Percentiles rank a stretch among this genome's conserved stretches.
Conservation (phyloP, 1,284 basidiomycete genomes). For the Inonotus hispidus region DNA sequence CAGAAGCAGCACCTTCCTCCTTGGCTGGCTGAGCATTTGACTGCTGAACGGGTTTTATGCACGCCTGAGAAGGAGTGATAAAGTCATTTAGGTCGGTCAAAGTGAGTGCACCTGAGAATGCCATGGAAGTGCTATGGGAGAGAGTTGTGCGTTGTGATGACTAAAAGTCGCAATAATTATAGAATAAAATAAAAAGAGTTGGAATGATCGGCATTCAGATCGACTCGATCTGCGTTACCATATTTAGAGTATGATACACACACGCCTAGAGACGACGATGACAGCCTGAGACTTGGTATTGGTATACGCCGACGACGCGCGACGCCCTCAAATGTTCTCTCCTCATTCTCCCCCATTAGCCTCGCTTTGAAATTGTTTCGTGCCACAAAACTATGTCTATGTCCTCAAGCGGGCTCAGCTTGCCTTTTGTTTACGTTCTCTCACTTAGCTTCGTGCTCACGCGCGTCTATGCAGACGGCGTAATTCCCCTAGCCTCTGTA, state of each 20-base stretch:
- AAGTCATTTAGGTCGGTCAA: constrained; percentile 97
- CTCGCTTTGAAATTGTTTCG: neutral
- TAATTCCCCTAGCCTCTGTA: constrained; percentile 30
- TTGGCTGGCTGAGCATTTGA: constrained; percentile 39
- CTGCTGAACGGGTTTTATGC: constrained; percentile 93
- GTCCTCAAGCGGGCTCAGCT: neutral
- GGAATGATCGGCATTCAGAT: neutral
- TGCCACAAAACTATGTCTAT: neutral
- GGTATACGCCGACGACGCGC: no score
- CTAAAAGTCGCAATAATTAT: no score
- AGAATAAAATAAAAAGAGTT: neutral
- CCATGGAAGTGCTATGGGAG: constrained; percentile 44
- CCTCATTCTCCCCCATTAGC: neutral
- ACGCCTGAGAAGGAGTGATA: constrained; percentile 94
- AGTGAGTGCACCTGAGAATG: constrained; percentile 90
- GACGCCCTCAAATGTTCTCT: neutral
- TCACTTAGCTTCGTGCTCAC: neutral
- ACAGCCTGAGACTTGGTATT: neutral
- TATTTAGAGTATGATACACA: neutral
- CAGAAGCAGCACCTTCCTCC: constrained; percentile 54
- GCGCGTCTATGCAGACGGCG: constrained; percentile 5
- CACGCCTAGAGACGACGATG: neutral
- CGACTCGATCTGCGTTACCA: neutral
- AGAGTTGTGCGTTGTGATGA: neutral
- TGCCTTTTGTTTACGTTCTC: constrained; percentile 7